phyloP scores from a whole-genome alignment of 306 rosid species.

The Morella rubra region DNA sequence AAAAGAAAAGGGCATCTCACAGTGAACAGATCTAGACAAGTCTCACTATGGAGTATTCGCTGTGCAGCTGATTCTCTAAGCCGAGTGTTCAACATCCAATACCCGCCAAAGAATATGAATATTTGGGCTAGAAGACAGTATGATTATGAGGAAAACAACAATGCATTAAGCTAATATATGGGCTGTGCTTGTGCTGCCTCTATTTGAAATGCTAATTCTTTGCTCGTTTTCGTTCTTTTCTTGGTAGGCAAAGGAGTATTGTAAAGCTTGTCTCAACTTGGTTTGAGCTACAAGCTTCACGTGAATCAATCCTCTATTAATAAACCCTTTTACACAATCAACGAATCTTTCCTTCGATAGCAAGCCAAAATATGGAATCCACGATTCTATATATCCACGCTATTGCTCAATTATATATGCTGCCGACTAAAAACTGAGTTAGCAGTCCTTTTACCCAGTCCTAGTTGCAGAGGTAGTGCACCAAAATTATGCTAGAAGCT shows the following conservation, averaged over 20 bases:
- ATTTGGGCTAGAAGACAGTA: background rate
- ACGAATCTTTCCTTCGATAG: background rate
- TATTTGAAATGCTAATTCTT: background rate
- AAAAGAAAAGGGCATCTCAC: background rate
- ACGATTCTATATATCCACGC: background rate
- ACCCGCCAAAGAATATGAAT: slow-evolving; percentile 17
- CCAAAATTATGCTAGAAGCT: background rate
- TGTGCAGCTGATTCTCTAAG: slow-evolving; percentile 36
- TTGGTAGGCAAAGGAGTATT: slow-evolving; percentile 2
- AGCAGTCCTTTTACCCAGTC: background rate
- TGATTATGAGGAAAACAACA: slow-evolving; percentile 10
- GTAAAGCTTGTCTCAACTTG: slow-evolving; percentile 1
- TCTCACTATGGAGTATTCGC: background rate
- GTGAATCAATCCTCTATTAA: background rate
- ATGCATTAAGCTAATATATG: background rate
- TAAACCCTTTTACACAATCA: background rate
- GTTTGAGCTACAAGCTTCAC: background rate
- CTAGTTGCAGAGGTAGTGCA: background rate
- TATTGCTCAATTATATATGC: background rate
- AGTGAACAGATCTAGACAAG: slow-evolving; percentile 25
- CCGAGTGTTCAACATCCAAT: background rate
- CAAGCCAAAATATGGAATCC: background rate
- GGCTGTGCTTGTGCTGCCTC: background rate
- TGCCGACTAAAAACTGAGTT: background rate
- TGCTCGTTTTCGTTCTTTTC: slow-evolving; percentile 13